Conservation (phyloP, 2,329 filamentous ascomycete species). For the Acrocalymma vagum region DNA sequence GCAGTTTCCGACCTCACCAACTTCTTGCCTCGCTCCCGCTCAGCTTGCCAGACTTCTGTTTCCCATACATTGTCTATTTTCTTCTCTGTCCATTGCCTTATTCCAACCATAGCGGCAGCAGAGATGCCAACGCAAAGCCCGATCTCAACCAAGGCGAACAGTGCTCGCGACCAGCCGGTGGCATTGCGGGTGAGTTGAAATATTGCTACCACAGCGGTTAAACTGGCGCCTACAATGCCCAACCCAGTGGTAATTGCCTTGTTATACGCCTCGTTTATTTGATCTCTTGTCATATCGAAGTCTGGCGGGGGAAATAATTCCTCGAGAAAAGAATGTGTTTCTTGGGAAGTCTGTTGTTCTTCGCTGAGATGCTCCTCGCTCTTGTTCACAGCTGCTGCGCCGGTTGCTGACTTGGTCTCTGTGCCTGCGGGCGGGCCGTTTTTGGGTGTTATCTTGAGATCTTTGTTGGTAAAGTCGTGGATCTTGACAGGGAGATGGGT, state of each 20-base stretch:
- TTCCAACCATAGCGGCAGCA: constrained; percentile 51
- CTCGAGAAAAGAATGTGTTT: constrained; percentile 56
- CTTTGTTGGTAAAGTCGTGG: constrained; percentile 72
- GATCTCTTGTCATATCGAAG: constrained; percentile 54
- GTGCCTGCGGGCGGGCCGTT: constrained; percentile 54
- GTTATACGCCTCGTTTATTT: constrained; percentile 57
- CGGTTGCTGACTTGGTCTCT: constrained; percentile 53
- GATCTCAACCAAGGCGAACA: constrained; percentile 38
- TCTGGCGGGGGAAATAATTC: constrained; percentile 63
- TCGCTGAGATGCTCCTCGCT: constrained; percentile 51
- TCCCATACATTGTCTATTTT: constrained; percentile 71
- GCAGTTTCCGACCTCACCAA: constrained; percentile 59
- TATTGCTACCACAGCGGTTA: constrained; percentile 44
- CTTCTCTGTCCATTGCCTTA: constrained; percentile 68
- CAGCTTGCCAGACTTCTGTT: constrained; percentile 74
- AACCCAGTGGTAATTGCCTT: constrained; percentile 52
- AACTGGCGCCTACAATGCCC: constrained; percentile 42
- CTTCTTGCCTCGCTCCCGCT: constrained; percentile 62
- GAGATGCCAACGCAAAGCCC: constrained; percentile 35
- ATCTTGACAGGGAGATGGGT: constrained; percentile 75
- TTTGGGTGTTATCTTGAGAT: constrained; percentile 60
- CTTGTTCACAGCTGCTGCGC: constrained; percentile 55
- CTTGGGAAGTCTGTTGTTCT: constrained; percentile 53
- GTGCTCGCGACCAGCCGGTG: constrained; percentile 39
- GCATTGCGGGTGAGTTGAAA: constrained; percentile 42